These are phyloP conservation scores for Diutina catenulata DNA, from an alignment of 1,139 yeast genomes.

Conservation along the genomic window DNA sequence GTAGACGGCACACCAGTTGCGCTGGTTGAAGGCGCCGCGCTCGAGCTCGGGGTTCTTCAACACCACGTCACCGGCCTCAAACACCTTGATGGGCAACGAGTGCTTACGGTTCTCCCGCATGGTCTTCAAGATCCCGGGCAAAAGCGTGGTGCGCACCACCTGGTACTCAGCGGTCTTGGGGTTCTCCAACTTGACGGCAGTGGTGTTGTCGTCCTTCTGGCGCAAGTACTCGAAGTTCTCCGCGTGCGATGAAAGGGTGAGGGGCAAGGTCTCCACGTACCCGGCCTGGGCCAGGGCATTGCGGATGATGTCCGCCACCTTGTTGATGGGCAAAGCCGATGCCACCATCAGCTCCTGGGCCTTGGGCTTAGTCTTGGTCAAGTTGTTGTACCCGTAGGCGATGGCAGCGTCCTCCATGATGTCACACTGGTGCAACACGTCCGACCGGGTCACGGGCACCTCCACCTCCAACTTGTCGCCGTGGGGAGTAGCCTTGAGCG, in stretches of 20 bases:
- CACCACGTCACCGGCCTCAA: slow-evolving; percentile 92
- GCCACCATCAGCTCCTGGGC: slow-evolving; percentile 78
- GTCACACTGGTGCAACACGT: slow-evolving; percentile 94
- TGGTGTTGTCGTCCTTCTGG: slow-evolving; percentile 56
- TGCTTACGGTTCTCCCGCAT: slow-evolving; percentile 95
- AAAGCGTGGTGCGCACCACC: slow-evolving; percentile 88
- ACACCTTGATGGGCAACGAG: slow-evolving; percentile 85
- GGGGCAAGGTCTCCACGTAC: slow-evolving; percentile 91
- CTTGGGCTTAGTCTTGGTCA: slow-evolving; percentile 71
- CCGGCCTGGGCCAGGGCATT: slow-evolving; percentile 90
- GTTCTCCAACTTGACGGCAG: slow-evolving; percentile 84
- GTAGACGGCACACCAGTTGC: slow-evolving; percentile 89
- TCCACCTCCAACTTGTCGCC: slow-evolving; percentile 48
- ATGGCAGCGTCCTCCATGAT: slow-evolving; percentile 98
- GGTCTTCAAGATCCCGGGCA: slow-evolving; percentile 93
- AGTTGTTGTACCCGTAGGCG: slow-evolving; percentile 88
- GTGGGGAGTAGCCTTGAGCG: slow-evolving; percentile 53
- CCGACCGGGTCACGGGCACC: slow-evolving; percentile 92
- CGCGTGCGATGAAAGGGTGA: slow-evolving; percentile 91
- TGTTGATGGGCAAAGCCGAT: slow-evolving; percentile 81
- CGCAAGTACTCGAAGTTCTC: slow-evolving; percentile 88
- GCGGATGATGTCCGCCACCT: slow-evolving; percentile 83
- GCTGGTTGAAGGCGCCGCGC: slow-evolving; percentile 84
- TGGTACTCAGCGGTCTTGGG: slow-evolving; percentile 96
- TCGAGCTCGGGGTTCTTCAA: slow-evolving; percentile 71